Evolutionary conservation across 2,329 filamentous ascomycete genomes (phyloP), one percentile per base, ranked within the genome.

Genomic region (Fusarium sulawesiense): DNA sequence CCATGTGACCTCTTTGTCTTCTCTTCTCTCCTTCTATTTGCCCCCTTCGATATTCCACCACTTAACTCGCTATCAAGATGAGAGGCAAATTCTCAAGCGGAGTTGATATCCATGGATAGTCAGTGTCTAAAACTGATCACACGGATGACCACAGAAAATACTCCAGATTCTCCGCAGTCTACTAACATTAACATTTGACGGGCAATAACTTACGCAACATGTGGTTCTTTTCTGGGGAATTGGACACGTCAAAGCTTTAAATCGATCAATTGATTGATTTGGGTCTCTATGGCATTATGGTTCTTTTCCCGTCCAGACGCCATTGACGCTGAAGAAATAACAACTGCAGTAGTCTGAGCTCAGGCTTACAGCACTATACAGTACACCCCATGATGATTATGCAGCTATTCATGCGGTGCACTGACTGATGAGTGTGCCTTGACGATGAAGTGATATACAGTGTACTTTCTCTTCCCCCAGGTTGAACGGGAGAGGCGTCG

Each of bases 401-500:
- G 30, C n/a, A 10, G 21, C 34, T 37, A 37, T 37, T 37, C 10
- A 41, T 50, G 57, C 30, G 21, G 12, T 20, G 59, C 18, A 53
- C 12, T 53, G 55, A 40, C 29, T n/a, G 21, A 32, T 54, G 46
- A 32, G 25, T 42, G 32, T 51, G 47, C 37, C 27, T 45, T 41
- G 40, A 61, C 20, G 25, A 30, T 50, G 44, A 40, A 34, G 20
- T 45, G 41, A 55, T 34, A 27, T n/a, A 29, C 27, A 25, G 25
- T 27, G 27, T 27, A 18, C 16, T 41, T 51, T 59, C 44, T 25
- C 21, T 32, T 74, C 64, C 70, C 72, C 72, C 72, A 32, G 70
- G 56, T 64, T 61, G 56, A 72, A 73, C 58, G 62, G 70, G 72
- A 70, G 65, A 72, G 66, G 72, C 72, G 72, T 70, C 68, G 65